Base-by-base conservation (phyloP, 2,329 filamentous ascomycete species). In the Fusarium buxicola region DNA sequence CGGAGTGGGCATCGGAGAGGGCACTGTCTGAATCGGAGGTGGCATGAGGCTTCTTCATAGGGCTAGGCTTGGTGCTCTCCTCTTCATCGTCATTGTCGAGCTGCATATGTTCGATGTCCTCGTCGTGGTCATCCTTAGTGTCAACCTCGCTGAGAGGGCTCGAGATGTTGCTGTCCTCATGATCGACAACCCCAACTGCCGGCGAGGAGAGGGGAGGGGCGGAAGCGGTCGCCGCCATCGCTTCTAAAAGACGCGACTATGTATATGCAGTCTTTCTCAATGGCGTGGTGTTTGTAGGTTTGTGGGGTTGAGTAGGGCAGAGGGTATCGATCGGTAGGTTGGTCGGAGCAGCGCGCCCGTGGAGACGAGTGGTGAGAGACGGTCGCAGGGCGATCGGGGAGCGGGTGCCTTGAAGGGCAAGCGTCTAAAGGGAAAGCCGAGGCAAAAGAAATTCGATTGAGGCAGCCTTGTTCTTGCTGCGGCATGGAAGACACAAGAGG, bases 71-170 rank as follows among this genome's bases (percentile, higher is more conserved):
- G 7, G 70, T 66, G 27, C 67, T 69, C 8, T 75, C 70, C 8
- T 75, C 70, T 48, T 70, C 72, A 43, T 75, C 74, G 36, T 73
- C 77, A 57, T 72, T 75, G 60, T 80, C 77, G 41, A 82, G 75
- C 59, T 80, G 78, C 75, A 85, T 83, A 59, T 85, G 85, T 49
- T 90, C 89, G 61, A 85, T 82, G 45, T 86, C 86, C 45, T 90
- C 89, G 63, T 91, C 87, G 47, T 92, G 89, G 38, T 82, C 84
- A 61, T 92, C 89, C 71, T 87, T 87, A 71, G 96, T 92, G 72
- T 94, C 93, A 54, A 96, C 91, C 70, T 97, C 94, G 79, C 92
- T 97, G 69, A 98, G 83, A 71, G 93, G 95, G 77, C 94, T 98
- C 34, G 94, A 97, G 49, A 91, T 83, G 74, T 88, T 89, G 74